Evolutionary conservation across 73 alveolate genomes (phyloP).

Genomic region (Paramecium bursaria): DNA sequence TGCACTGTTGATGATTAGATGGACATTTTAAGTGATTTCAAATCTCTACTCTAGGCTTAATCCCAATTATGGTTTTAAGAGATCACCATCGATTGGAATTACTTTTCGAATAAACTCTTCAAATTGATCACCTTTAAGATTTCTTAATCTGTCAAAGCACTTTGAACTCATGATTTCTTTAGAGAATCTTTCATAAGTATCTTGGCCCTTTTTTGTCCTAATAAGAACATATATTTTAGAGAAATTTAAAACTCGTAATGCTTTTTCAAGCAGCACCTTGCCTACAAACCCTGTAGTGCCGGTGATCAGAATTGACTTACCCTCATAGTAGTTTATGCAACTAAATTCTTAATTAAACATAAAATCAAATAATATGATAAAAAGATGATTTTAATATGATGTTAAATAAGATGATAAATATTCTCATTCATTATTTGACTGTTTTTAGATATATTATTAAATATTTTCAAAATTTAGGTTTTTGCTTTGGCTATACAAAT

Average conservation of each 20-base stretch:
- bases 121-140: constrained; percentile 72
- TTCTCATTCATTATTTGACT: too few relatives aligned
- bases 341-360: too few relatives aligned
- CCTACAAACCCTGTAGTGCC: constrained; percentile 86
- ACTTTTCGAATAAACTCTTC: constrained; percentile 65
- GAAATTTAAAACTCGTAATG: constrained; percentile 77
- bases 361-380: too few relatives aligned
- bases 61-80: constrained; percentile 75
- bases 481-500: too few relatives aligned
- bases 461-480: too few relatives aligned
- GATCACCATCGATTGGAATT: constrained; percentile 75
- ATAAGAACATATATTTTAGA: constrained; percentile 74
- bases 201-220: constrained; percentile 69
- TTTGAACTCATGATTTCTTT: constrained; percentile 80
- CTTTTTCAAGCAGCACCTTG: constrained; percentile 82
- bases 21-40: constrained; percentile 68
- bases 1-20: constrained; percentile 83
- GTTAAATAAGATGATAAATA: too few relatives aligned
- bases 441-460: too few relatives aligned
- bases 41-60: constrained; percentile 59
- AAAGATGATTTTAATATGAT: too few relatives aligned
- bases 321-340: constrained; percentile 60
- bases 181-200: constrained; percentile 78
- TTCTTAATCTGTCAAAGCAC: constrained; percentile 76
- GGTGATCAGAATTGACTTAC: constrained; percentile 57